These are phyloP conservation scores for Tricholoma sp. DNA, from an alignment of 768 basidiomycete species.

Conservation along the genomic window DNA sequence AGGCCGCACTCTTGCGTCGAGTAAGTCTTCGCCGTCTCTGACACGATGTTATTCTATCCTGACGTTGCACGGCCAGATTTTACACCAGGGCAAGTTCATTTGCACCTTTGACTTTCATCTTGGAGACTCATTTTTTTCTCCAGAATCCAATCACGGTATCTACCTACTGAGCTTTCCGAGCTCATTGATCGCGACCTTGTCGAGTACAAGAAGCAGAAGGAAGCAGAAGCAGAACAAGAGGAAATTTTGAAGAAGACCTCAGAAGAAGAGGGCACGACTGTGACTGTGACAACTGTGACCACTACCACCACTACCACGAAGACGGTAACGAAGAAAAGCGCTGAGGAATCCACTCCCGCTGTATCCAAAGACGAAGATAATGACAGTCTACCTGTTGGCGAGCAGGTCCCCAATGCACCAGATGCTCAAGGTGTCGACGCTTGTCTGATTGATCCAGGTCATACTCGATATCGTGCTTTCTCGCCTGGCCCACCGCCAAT, in stretches of 20 bases:
- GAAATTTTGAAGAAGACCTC: slow-evolving; percentile 12
- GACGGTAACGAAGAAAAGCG: slow-evolving; percentile 20
- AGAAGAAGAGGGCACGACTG: slow-evolving; percentile 18
- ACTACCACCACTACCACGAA: slow-evolving; percentile 14
- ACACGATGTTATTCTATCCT: not conserved
- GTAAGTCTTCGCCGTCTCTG: slow-evolving; percentile 22
- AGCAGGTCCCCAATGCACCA: slow-evolving; percentile 1
- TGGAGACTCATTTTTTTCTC: not conserved
- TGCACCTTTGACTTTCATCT: not conserved
- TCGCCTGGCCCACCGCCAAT: slow-evolving; percentile 4
- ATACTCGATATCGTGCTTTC: not conserved
- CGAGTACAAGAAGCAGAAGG: slow-evolving; percentile 14
- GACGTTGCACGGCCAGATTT: slow-evolving; percentile 20
- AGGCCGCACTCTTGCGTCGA: slow-evolving; percentile 41
- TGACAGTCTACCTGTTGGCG: not conserved
- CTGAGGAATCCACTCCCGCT: not conserved
- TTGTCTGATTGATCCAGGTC: slow-evolving; percentile 13
- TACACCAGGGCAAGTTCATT: slow-evolving; percentile 25
- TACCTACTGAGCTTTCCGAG: slow-evolving; percentile 29
- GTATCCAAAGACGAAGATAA: not conserved
- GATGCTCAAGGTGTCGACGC: slow-evolving; percentile 2
- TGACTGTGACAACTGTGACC: slow-evolving; percentile 16
- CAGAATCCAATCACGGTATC: slow-evolving; percentile 23
- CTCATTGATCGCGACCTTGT: slow-evolving; percentile 31
- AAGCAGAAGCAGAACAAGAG: not conserved